phyloP scores from a whole-genome alignment of 2,329 filamentous ascomycete genomes.

The Magnaporthiopsis incrustans region DNA sequence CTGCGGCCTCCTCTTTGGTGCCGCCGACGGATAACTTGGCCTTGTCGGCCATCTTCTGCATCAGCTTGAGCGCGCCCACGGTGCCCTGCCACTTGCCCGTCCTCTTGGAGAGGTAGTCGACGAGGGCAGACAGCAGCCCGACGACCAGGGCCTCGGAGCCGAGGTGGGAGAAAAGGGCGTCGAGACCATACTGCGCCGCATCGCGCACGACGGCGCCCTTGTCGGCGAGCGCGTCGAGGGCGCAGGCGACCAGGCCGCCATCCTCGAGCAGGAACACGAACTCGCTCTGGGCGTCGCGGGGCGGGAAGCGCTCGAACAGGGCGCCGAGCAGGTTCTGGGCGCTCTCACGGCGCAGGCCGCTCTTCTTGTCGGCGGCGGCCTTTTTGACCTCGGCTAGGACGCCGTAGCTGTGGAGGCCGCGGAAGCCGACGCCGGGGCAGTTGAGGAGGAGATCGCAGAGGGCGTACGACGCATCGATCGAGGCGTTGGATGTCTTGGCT shows the following conservation, averaged over 20 bases:
- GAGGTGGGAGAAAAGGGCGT: slow-evolving; percentile 75
- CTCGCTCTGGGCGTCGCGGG: slow-evolving; percentile 70
- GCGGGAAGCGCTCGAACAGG: slow-evolving; percentile 81
- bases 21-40: slow-evolving; percentile 73
- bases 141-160: slow-evolving; percentile 75
- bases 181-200: slow-evolving; percentile 87
- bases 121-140: slow-evolving; percentile 70
- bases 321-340: slow-evolving; percentile 93
- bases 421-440: slow-evolving; percentile 38
- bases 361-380: slow-evolving; percentile 91
- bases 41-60: slow-evolving; percentile 93
- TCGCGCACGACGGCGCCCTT: slow-evolving; percentile 86
- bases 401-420: slow-evolving; percentile 45
- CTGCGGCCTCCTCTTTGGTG: slow-evolving; percentile 73
- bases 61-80: slow-evolving; percentile 73
- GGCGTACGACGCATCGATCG: slow-evolving; percentile 55
- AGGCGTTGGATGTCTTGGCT: slow-evolving; percentile 59
- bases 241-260: slow-evolving; percentile 60
- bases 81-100: slow-evolving; percentile 97
- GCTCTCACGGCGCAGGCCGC: slow-evolving; percentile 73
- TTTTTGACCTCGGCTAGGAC: slow-evolving; percentile 53
- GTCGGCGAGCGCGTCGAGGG: slow-evolving; percentile 80
- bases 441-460: slow-evolving; percentile 52
- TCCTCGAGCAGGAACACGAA: slow-evolving; percentile 76
- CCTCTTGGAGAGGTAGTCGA: slow-evolving; percentile 68